Conservation (phyloP, 345 rosid species). For the Murraya paniculata region DNA sequence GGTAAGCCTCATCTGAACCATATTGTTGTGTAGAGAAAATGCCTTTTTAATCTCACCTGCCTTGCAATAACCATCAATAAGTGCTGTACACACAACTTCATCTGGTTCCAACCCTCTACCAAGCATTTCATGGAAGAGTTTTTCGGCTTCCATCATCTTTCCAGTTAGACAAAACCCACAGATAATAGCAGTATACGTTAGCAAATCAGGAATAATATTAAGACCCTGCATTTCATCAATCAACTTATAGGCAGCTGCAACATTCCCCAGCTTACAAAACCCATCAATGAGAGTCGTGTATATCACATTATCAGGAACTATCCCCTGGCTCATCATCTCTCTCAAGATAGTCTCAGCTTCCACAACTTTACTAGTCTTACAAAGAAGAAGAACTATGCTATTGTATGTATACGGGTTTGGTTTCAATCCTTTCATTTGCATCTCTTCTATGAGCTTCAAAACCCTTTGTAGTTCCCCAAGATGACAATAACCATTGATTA, state of each 20-base stretch:
- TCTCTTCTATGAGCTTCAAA: slow-evolving; percentile 60
- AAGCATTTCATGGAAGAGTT: slow-evolving; percentile 60
- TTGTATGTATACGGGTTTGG: slow-evolving; percentile 75
- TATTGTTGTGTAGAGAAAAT: slow-evolving; percentile 74
- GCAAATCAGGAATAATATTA: slow-evolving; percentile 53
- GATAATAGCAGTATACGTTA: slow-evolving; percentile 73
- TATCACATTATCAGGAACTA: slow-evolving; percentile 61
- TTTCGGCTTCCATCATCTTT: slow-evolving; percentile 65
- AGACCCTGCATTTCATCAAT: slow-evolving; percentile 56
- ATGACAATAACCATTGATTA: slow-evolving; percentile 76
- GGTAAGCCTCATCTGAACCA: slow-evolving; percentile 59
- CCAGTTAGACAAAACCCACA: slow-evolving; percentile 66
- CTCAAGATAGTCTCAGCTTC: slow-evolving; percentile 64
- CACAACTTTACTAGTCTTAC: slow-evolving; percentile 45
- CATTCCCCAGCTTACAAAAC: slow-evolving; percentile 59
- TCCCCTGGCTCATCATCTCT: slow-evolving; percentile 58
- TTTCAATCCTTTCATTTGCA: slow-evolving; percentile 57
- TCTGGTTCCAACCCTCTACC: slow-evolving; percentile 62
- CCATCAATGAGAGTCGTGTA: slow-evolving; percentile 85
- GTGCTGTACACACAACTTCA: slow-evolving; percentile 68
- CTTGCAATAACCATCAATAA: slow-evolving; percentile 87
- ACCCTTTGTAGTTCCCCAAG: slow-evolving; percentile 45
- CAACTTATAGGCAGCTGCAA: slow-evolving; percentile 48
- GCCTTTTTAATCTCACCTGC: slow-evolving; percentile 68
- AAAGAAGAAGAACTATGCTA: slow-evolving; percentile 61